phyloP scores from a whole-genome alignment of 352 stramenopile genomes.

The Elongisporangium undulatum region DNA sequence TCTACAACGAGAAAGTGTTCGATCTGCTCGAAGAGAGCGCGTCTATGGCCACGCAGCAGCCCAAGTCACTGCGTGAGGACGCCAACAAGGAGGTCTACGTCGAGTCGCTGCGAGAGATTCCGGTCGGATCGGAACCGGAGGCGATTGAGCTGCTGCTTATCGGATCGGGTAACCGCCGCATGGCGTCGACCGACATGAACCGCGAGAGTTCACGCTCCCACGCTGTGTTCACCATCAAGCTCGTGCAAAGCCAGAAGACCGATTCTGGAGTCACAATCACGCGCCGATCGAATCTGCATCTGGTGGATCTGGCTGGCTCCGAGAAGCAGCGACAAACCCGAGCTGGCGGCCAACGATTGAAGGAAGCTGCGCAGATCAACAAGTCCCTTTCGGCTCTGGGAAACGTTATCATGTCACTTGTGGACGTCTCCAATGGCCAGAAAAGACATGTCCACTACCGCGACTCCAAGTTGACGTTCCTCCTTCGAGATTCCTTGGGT shows the following conservation, averaged over 20 bases:
- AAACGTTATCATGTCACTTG: constrained; percentile 88
- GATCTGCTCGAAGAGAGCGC: constrained; percentile 72
- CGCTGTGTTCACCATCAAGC: constrained; percentile 95
- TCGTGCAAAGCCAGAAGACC: constrained; percentile 83
- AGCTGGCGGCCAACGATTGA: constrained; percentile 73
- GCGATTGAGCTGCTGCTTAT: constrained; percentile 73
- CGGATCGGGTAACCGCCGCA: constrained; percentile 88
- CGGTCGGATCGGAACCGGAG: constrained; percentile 55
- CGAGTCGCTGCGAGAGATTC: constrained; percentile 62
- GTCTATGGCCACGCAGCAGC: constrained; percentile 33
- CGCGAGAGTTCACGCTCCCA: constrained; percentile 94
- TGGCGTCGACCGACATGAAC: constrained; percentile 97
- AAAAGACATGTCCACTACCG: constrained; percentile 84
- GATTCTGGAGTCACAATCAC: constrained; percentile 53
- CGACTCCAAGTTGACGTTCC: constrained; percentile 84
- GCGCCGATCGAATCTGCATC: constrained; percentile 69
- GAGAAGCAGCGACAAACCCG: constrained; percentile 85
- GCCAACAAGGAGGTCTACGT: constrained; percentile 77
- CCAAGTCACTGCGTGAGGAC: constrained; percentile 76
- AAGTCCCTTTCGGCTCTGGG: constrained; percentile 84
- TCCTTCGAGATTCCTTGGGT: constrained; percentile 74
- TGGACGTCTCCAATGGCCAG: constrained; percentile 77
- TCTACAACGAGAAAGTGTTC: constrained; percentile 91
- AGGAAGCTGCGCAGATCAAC: constrained; percentile 89
- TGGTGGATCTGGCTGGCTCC: constrained; percentile 86